Percentiles rank a stretch among this genome's conserved stretches.
phyloP scores from a whole-genome alignment of 257 asterid species.

The Solanum okadae region DNA sequence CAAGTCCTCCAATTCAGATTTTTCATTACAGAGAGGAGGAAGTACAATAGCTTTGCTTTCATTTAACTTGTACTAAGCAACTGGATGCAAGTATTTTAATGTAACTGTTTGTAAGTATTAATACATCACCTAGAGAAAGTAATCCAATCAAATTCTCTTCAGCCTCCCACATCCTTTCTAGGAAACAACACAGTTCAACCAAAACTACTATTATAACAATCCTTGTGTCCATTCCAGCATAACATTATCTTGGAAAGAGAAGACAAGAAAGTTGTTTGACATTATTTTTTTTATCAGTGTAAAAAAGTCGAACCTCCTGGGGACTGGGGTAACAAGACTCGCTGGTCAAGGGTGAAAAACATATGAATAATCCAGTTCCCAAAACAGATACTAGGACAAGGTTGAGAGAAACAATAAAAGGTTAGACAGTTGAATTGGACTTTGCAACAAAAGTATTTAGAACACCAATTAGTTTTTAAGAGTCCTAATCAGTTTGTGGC shows the following conservation, averaged over 20 bases:
- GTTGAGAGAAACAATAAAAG: not conserved
- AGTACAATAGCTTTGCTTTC: not conserved
- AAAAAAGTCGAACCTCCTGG: not conserved
- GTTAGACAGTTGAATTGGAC: not conserved
- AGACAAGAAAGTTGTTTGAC: not conserved
- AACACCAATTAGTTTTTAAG: not conserved
- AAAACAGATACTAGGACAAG: not conserved
- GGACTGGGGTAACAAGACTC: not conserved
- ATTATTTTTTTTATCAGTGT: not conserved
- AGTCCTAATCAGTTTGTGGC: not conserved
- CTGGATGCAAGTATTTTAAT: not conserved
- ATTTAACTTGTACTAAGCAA: not conserved
- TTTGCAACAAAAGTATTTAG: not conserved
- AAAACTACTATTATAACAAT: not conserved
- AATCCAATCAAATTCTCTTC: not conserved
- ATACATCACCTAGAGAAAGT: not conserved
- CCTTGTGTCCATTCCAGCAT: not conserved
- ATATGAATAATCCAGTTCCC: not conserved
- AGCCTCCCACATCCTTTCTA: not conserved
- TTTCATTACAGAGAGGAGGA: not conserved
- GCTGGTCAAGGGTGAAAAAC: not conserved
- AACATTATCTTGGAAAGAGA: not conserved
- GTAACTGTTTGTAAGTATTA: not conserved
- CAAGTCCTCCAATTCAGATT: not conserved
- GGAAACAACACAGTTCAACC: not conserved